phyloP scores from a whole-genome alignment of 352 stramenopile species.

The Blastocystis sp. region DNA sequence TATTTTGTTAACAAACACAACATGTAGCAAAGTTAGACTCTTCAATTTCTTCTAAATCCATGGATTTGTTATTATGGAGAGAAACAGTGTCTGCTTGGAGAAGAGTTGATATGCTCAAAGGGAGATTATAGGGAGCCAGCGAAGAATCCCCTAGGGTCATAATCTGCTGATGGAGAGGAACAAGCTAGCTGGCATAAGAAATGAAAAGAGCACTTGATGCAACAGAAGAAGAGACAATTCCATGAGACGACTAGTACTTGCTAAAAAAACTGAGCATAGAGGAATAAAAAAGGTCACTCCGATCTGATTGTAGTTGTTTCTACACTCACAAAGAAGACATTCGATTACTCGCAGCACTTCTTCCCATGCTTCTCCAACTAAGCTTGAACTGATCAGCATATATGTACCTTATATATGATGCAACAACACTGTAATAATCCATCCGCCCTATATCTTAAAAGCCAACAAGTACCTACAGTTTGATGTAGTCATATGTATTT shows the following conservation, averaged over 20 bases:
- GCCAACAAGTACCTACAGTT: neutral
- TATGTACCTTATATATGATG: conserved; percentile 19
- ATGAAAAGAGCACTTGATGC: neutral
- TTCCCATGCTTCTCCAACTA: neutral
- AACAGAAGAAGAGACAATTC: conserved; percentile 17
- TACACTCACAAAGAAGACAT: neutral
- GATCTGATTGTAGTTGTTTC: neutral
- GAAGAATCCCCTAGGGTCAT: neutral
- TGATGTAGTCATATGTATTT: neutral
- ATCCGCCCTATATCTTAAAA: neutral
- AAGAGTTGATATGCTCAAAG: neutral
- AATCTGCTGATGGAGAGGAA: conserved; percentile 22
- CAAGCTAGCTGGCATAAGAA: neutral
- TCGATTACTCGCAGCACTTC: neutral
- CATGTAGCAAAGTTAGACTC: neutral
- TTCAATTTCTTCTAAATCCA: conserved; percentile 12
- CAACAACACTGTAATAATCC: conserved; percentile 20
- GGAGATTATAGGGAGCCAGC: neutral
- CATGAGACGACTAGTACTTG: neutral
- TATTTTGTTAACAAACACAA: conserved; percentile 25
- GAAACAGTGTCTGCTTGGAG: neutral
- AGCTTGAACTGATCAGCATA: neutral
- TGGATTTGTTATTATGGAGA: neutral
- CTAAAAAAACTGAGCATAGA: neutral
- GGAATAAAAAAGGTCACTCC: neutral